Percentiles rank a stretch among this genome's conserved stretches.
Conservation (phyloP, 78 protist genomes). For the Dictyostelium purpureum region DNA sequence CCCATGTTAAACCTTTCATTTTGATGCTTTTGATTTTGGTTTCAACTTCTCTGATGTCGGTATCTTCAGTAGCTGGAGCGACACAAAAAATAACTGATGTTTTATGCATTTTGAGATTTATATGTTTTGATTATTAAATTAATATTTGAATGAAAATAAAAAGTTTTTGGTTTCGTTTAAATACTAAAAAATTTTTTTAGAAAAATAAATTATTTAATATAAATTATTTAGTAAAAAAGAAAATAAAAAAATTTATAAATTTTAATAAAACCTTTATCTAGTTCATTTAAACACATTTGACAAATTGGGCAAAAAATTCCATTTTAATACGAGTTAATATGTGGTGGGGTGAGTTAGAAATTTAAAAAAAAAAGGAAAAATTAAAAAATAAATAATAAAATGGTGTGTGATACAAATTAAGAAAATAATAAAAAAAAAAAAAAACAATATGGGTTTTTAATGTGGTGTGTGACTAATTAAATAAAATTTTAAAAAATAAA, state of each 20-base stretch:
- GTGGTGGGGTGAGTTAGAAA: too few species aligned
- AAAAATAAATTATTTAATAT: not conserved
- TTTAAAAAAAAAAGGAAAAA: too few species aligned
- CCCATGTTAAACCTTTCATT: not conserved
- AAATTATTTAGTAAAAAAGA: too few species aligned
- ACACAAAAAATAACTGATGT: slow-evolving; percentile 3
- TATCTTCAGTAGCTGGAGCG: not conserved
- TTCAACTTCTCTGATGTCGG: slow-evolving; percentile 4
- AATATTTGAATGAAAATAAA: not conserved
- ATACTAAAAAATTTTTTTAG: not conserved
- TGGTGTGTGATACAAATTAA: too few species aligned
- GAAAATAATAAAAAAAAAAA: not conserved
- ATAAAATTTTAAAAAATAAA: not conserved
- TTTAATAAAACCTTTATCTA: too few species aligned
- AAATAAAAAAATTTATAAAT: too few species aligned
- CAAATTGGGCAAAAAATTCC: too few species aligned
- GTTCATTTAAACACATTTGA: too few species aligned
- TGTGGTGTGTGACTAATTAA: not conserved
- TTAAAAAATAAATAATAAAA: too few species aligned
- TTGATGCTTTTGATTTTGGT: not conserved
- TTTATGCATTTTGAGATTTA: not conserved
- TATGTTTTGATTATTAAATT: not conserved
- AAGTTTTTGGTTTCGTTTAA: not conserved
- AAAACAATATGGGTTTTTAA: not conserved
- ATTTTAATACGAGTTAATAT: too few species aligned